Evolutionary conservation across 805 yeast genomes (phyloP), one percentile per base, ranked within the genome.

Genomic region (Candida coquimbonensis): DNA sequence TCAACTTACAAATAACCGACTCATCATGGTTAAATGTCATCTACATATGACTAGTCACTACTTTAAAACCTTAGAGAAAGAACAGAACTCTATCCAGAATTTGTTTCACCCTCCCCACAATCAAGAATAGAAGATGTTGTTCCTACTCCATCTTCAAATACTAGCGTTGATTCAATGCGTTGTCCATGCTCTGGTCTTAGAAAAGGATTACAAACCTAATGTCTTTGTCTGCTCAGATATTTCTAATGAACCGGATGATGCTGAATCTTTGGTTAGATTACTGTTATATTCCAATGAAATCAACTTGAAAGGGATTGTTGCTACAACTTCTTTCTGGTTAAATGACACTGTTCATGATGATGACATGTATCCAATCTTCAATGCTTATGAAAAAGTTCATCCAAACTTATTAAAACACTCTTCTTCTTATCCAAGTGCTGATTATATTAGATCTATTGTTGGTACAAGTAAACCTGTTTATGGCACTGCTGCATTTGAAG

Each of bases 291-390:
- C 64, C 8, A 62, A 62, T 43, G 66, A 63, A 41, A 33, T 63
- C 9, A 46, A 53, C 34, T 29, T 62, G 29, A 55, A 44, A 40
- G 67, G 67, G 16, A 52, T 62, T 17, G 66, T 60, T 7, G 66
- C 66, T 7, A 61, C 68, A 1, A 63, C 68, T 2, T 63, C 68
- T 0, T 55, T 40, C 42, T 63, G 67, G 68, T 43, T 63, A 36
- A 62, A 62, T 41, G 40, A 54, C 37, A 63, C 63, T 0, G 47
- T 52, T 17, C 63, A 62, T 41, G 62, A 54, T 29, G 63, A 62
- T 45, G 66, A 61, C 42, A 56, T 62, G 9, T 55, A 54, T 40
- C 61, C 66, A 40, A 61, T 63, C 34, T 24, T 61, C n/a, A 65
- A 62, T 32, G 65, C 62, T 4, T 63, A 61, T 43, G 62, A 46